phyloP scores from a whole-genome alignment of 179 eudicot genomes.

The Amaranthus tricolor region DNA sequence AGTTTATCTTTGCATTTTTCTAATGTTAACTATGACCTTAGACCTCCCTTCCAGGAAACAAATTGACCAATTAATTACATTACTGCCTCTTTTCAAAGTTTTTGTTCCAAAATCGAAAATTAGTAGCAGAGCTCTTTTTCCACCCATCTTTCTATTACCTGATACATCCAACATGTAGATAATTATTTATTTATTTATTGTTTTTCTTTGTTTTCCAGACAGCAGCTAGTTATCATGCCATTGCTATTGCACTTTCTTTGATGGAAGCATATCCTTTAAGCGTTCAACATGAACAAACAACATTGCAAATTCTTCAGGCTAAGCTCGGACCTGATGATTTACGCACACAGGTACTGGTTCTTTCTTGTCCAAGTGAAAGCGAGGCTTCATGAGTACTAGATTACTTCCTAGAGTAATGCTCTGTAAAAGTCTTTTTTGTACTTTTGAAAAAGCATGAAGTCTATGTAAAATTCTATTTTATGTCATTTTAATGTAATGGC shows the following conservation, averaged over 20 bases:
- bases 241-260: conserved; percentile 98
- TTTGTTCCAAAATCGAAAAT: neutral
- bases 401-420: neutral
- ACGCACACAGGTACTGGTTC: conserved; percentile 82
- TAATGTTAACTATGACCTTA: neutral
- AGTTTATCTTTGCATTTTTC: neutral
- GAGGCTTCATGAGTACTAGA: neutral
- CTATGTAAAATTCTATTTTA: neutral
- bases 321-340: conserved; percentile 99
- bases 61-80: neutral
- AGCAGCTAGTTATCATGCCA: conserved; percentile 99
- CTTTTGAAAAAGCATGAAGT: neutral
- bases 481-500: conserved; percentile 3
- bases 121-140: conserved; percentile 2
- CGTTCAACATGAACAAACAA: conserved; percentile 99
- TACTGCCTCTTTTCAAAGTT: conserved; percentile 7
- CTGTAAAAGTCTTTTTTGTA: neutral
- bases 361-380: conserved; percentile 5
- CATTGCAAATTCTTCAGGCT: conserved; percentile 93
- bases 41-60: neutral
- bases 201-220: conserved; percentile 53
- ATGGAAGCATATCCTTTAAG: conserved; percentile 99
- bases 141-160: neutral
- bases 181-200: conserved; percentile 4
- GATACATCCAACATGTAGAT: neutral